Conservation (phyloP, 768 basidiomycete genomes). For the Tulasnella sp. region DNA sequence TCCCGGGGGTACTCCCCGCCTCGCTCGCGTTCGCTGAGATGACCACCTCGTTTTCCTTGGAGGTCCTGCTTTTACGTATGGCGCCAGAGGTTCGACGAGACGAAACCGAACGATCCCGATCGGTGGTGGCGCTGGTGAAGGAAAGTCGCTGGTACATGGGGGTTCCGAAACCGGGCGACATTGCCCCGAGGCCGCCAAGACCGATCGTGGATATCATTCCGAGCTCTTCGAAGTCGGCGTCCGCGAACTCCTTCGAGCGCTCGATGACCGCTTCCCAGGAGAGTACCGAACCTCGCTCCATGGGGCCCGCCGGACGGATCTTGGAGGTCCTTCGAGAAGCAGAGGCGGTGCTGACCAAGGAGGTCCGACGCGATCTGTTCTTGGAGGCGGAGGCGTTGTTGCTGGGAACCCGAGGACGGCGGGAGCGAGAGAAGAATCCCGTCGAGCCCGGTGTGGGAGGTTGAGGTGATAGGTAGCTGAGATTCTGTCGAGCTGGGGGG, state of each 20-base stretch:
- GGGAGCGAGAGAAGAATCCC: not conserved
- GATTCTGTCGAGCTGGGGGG: not conserved
- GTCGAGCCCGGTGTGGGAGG: not conserved
- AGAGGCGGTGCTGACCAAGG: not conserved
- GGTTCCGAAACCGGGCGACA: conserved; percentile 8
- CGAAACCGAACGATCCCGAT: not conserved
- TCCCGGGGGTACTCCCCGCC: not conserved
- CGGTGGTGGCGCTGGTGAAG: not conserved
- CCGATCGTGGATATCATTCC: conserved; percentile 3
- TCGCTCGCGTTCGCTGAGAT: not conserved
- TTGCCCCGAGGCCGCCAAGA: not conserved
- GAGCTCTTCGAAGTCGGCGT: not conserved
- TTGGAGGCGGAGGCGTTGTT: not conserved
- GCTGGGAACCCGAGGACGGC: not conserved
- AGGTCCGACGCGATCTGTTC: not conserved
- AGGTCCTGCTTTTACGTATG: not conserved
- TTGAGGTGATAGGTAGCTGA: conserved; percentile 1
- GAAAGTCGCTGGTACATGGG: not conserved
- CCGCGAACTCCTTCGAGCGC: conserved; percentile 2
- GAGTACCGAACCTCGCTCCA: conserved; percentile 4
- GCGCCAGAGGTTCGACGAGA: not conserved
- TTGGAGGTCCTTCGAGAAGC: not conserved
- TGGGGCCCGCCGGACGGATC: not conserved
- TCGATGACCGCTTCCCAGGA: conserved; percentile 4
- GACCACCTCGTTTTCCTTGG: not conserved